phyloP scores from a whole-genome alignment of 1,139 yeast species.

The Eremothecium sinecaudum region DNA sequence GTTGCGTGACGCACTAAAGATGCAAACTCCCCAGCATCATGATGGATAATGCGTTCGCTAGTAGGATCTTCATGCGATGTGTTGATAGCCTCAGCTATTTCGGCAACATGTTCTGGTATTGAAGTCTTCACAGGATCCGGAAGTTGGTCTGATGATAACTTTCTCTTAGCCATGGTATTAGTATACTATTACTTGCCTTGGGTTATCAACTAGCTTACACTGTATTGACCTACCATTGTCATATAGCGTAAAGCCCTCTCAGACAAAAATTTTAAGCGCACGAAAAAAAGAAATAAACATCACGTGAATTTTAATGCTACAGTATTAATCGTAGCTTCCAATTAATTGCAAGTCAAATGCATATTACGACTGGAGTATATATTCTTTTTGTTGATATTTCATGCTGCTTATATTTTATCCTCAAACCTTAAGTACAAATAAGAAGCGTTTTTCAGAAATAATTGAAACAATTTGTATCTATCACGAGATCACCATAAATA shows the following conservation, averaged over 20 bases:
- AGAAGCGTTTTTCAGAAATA: too few relatives aligned
- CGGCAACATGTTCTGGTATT: slow-evolving; percentile 47
- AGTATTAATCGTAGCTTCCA: too few relatives aligned
- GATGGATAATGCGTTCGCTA: slow-evolving; percentile 31
- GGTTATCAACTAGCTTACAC: not conserved
- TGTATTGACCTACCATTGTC: not conserved
- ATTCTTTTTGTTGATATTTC: too few relatives aligned
- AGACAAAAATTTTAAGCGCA: too few relatives aligned
- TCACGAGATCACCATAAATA: too few relatives aligned
- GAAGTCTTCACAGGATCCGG: slow-evolving; percentile 35
- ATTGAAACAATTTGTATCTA: too few relatives aligned
- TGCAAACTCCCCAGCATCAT: slow-evolving; percentile 47
- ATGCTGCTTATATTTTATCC: too few relatives aligned
- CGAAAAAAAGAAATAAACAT: not conserved
- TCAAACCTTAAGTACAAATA: too few relatives aligned
- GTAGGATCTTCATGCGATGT: slow-evolving; percentile 27
- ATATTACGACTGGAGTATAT: too few relatives aligned
- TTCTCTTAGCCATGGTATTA: slow-evolving; percentile 26
- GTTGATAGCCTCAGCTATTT: slow-evolving; percentile 42
- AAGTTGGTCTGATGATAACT: slow-evolving; percentile 22
- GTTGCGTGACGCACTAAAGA: slow-evolving; percentile 55
- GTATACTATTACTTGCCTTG: not conserved
- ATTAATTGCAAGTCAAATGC: too few relatives aligned
- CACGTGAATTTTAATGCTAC: not conserved
- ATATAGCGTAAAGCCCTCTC: too few relatives aligned